Base-by-base conservation (phyloP, 805 yeast species). In the Kazachstania viticola region DNA sequence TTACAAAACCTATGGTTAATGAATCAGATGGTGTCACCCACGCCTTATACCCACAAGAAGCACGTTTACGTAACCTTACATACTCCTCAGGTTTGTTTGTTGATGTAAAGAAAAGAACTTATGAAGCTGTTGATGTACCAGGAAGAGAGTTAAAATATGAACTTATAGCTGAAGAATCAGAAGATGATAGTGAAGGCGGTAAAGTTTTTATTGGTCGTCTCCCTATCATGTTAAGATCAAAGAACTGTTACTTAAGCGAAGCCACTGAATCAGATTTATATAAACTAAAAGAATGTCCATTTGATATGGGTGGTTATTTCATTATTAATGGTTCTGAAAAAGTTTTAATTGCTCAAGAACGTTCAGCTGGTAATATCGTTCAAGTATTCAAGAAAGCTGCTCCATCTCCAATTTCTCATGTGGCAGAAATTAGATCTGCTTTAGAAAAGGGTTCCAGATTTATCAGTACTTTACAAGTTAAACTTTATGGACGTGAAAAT, bases 11-110 rank as follows among this genome's bases (percentile, higher is more conserved):
- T 28, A 84, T 95, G 30, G 94, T 91, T 73, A 93, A 97, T 14
- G 99, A 91, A 64, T 95, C 97, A 13, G 99, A 91, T 63, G 99
- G 99, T 65, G 85, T 94, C n/a, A 88, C 97, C n/a, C 88, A 85
- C 51, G 93, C 94, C 11, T 75, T 91, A 77, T 82, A 82, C 54
- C 98, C 99, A 9, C 98, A 93, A 61, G 99, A 91, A 59, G 97
- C 98, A 6, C 73, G 99, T 49, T 69, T 91, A 42, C 77, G 99
- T 62, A 91, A 91, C 56, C 69, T 91, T 62, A 91, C 99, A 0
- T 91, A 91, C 56, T 83, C 96, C 4, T 83, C 96, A 21, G 96
- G 97, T 24, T 69, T 91, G 31, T 91, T 91, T 50, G 95, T 91
- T 17, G 97, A 91, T 54, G 88, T 91, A 81, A 75, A 81, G 48